A percentile compares a stretch with the other conserved stretches of the same genome.
These are phyloP conservation scores for Chaetomium fimeti DNA, from an alignment of 495 filamentous ascomycete genomes.

Conservation along the genomic window DNA sequence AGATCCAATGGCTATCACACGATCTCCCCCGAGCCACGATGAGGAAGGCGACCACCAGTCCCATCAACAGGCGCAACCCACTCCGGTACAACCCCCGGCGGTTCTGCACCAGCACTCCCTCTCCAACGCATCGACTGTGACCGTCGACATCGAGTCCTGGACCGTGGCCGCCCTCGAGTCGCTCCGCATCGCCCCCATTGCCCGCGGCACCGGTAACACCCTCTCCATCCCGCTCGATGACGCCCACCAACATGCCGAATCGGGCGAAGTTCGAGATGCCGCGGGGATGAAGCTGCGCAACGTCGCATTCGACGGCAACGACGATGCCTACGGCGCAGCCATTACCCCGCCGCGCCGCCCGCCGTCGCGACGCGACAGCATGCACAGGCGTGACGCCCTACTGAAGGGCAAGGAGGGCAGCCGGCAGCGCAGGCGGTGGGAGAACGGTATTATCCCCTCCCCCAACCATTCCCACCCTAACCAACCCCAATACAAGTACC, in stretches of 20 bases:
- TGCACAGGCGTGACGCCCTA: slow-evolving; percentile 63
- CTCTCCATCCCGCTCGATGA: slow-evolving; percentile 51
- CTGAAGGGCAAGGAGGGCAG: slow-evolving; percentile 94
- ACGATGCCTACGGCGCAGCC: slow-evolving; percentile 18
- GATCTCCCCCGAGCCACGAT: slow-evolving; percentile 11
- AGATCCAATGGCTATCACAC: slow-evolving; percentile 30
- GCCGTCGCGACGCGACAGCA: slow-evolving; percentile 46
- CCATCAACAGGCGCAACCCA: slow-evolving; percentile 24
- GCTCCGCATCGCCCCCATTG: slow-evolving; percentile 47
- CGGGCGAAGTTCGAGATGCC: not conserved
- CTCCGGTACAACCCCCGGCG: not conserved
- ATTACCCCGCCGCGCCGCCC: slow-evolving; percentile 39
- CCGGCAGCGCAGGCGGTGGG: slow-evolving; percentile 82
- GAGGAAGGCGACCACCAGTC: slow-evolving; percentile 20
- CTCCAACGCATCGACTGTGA: slow-evolving; percentile 36
- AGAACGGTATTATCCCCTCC: slow-evolving; percentile 66
- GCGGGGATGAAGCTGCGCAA: slow-evolving; percentile 29
- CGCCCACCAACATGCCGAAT: not conserved
- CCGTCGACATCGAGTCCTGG: slow-evolving; percentile 52
- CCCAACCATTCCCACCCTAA: not conserved
- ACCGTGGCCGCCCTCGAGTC: slow-evolving; percentile 50
- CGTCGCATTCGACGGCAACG: slow-evolving; percentile 15
- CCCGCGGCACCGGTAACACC: slow-evolving; percentile 43
- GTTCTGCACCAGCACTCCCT: slow-evolving; percentile 32
- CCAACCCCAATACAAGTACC: not conserved